Conservation (phyloP, 2,329 filamentous ascomycete genomes). For the Lasiodiplodia citricola region DNA sequence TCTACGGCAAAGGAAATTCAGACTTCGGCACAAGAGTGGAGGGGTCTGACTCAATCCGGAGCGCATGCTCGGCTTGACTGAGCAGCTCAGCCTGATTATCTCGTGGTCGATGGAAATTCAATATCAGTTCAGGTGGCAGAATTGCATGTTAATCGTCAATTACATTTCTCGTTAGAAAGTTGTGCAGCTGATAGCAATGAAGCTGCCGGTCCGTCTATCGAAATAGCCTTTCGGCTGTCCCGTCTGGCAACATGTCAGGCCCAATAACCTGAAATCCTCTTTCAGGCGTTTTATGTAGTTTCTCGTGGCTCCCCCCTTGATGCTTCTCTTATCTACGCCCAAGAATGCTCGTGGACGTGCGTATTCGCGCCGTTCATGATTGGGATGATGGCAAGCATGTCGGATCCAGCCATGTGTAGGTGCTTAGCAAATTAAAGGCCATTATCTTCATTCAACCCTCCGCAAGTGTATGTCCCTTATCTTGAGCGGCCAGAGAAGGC, state of each 20-base stretch:
- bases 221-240: background rate
- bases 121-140: no score
- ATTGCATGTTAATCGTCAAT: background rate
- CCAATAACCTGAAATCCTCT: background rate
- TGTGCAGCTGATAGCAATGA: background rate
- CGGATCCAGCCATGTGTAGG: background rate
- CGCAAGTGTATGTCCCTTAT: background rate
- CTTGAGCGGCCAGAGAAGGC: constrained; percentile 5
- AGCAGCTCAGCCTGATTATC: background rate
- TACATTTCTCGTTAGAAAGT: background rate
- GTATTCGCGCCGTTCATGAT: background rate
- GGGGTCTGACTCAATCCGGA: background rate
- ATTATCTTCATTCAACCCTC: background rate
- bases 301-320: background rate
- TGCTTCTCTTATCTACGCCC: background rate
- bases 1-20: background rate
- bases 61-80: background rate
- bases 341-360: background rate
- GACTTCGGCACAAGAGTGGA: background rate
- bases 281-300: background rate
- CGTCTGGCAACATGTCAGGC: background rate
- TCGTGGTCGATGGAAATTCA: background rate
- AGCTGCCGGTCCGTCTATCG: background rate
- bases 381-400: background rate
- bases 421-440: background rate